Conservation (phyloP, 2,329 filamentous ascomycete species). For the Aureobasidium musti region DNA sequence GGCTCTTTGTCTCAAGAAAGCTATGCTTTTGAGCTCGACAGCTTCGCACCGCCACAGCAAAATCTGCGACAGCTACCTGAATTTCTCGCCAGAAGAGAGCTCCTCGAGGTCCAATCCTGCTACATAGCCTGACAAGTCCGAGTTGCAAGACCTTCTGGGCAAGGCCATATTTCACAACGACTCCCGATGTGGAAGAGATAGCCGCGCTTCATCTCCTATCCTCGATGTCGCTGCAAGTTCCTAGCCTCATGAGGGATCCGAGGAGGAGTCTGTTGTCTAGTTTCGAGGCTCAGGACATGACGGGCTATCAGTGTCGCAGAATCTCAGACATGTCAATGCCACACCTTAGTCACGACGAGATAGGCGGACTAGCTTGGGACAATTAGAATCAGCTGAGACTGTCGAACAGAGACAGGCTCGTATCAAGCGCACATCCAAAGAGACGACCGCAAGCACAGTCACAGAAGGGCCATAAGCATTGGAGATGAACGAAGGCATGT, state of each 20-base stretch:
- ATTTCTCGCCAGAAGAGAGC: background rate
- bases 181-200: background rate
- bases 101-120: background rate
- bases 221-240: background rate
- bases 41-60: background rate
- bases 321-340: background rate
- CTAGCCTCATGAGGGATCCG: background rate
- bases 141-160: background rate
- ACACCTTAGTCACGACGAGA: background rate
- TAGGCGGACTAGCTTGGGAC: background rate
- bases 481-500: no score
- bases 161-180: background rate
- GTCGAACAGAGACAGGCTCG: background rate
- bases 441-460: no score
- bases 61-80: conserved; percentile 17
- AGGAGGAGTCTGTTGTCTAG: background rate
- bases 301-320: no score
- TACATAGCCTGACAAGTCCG: background rate
- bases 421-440: background rate
- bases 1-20: background rate
- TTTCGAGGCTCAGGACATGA: background rate
- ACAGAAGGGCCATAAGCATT: no score
- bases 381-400: background rate
- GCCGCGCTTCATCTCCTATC: background rate
- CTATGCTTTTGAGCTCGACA: background rate